These are phyloP conservation scores for Ophiostoma ips DNA, from an alignment of 2,329 filamentous ascomycete species.

Conservation along the genomic window DNA sequence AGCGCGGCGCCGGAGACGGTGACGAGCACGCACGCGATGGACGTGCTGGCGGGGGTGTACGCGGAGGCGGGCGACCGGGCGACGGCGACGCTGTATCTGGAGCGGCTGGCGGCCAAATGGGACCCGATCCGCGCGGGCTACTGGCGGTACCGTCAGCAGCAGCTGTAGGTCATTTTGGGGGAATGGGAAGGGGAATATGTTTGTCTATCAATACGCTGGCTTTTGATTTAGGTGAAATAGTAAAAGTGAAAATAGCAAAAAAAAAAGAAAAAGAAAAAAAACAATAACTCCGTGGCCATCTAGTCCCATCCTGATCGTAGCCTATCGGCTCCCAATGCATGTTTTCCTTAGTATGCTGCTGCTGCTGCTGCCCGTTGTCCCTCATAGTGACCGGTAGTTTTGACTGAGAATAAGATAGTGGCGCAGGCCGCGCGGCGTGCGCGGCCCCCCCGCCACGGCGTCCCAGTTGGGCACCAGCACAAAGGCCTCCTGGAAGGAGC, in stretches of 20 bases:
- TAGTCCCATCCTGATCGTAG: background rate
- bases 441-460: constrained; percentile 29
- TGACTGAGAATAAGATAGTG: constrained; percentile 58
- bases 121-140: constrained; percentile 86
- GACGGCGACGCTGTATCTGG: constrained; percentile 55
- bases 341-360: too few species aligned
- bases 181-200: background rate
- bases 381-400: constrained; percentile 28
- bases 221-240: too few species aligned
- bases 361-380: too few species aligned
- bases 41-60: constrained; percentile 58
- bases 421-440: constrained; percentile 37
- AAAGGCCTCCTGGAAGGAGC: constrained; percentile 67
- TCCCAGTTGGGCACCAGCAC: constrained; percentile 68
- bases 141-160: constrained; percentile 64
- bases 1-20: constrained; percentile 34
- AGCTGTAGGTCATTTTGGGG: too few species aligned
- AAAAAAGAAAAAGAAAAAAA: too few species aligned
- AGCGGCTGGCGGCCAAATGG: constrained; percentile 67
- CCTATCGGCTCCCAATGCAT: too few species aligned
- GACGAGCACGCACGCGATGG: constrained; percentile 52
- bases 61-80: constrained; percentile 40
- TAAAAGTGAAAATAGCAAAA: too few species aligned
- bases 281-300: background rate
- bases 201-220: too few species aligned